These are phyloP conservation scores for Capsella rubella DNA, from an alignment of 441 rosid genomes.

Conservation along the genomic window DNA sequence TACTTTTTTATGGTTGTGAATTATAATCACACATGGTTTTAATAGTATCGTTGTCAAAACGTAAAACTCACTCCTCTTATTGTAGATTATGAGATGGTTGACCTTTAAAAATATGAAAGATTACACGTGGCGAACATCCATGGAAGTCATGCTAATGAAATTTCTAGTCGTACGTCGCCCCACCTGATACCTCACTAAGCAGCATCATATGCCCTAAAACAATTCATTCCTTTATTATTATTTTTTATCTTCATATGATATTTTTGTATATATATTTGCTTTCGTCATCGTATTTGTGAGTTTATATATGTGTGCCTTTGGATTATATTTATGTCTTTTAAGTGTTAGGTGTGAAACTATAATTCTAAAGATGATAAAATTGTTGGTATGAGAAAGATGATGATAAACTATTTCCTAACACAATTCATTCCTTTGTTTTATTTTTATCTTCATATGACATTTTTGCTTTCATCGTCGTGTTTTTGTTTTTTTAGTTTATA, in stretches of 20 bases:
- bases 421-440: too few relatives aligned
- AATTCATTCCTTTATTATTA: neutral
- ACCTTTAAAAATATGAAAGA: neutral
- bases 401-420: too few relatives aligned
- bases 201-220: constrained; percentile 47
- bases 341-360: constrained; percentile 15
- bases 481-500: too few relatives aligned
- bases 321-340: neutral
- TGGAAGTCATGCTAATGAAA: constrained; percentile 36
- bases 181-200: constrained; percentile 46
- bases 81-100: constrained; percentile 17
- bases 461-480: too few relatives aligned
- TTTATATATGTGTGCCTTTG: neutral
- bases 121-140: constrained; percentile 44
- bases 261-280: constrained; percentile 1
- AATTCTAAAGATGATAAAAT: neutral
- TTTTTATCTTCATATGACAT: too few relatives aligned
- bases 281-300: constrained; percentile 18
- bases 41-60: neutral
- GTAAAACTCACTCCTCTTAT: constrained; percentile 9
- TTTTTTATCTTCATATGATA: neutral
- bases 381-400: too few relatives aligned
- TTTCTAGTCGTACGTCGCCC: constrained; percentile 40
- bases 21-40: neutral
- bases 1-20: neutral